Percentiles rank a stretch among this genome's conserved stretches.
These are phyloP conservation scores for Lablab purpureus DNA, from an alignment of 306 rosid genomes.

Conservation along the genomic window DNA sequence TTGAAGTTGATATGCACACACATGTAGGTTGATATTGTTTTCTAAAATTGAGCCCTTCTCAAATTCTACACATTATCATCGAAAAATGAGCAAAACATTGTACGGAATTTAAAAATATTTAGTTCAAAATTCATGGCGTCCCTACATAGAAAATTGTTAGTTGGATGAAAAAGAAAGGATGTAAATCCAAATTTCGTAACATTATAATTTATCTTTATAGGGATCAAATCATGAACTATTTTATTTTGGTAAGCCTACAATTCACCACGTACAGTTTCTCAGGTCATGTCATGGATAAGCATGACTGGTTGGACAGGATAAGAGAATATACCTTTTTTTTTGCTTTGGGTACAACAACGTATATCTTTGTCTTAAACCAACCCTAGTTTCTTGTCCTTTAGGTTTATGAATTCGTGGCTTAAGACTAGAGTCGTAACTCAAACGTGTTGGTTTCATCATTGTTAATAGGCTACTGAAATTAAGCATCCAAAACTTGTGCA, in stretches of 20 bases:
- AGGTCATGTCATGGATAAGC: not conserved
- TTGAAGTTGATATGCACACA: no score
- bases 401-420: not conserved
- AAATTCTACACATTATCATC: no score
- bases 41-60: no score
- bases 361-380: not conserved
- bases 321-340: slow-evolving; percentile 7
- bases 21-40: no score
- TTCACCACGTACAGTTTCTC: not conserved
- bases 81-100: no score
- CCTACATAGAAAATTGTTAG: not conserved
- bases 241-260: not conserved
- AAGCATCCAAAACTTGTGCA: not conserved
- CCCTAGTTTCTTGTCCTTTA: not conserved
- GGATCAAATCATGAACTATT: not conserved
- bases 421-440: slow-evolving; percentile 24
- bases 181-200: not conserved
- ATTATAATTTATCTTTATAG: not conserved
- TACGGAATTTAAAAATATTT: no score
- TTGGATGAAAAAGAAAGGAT: not conserved
- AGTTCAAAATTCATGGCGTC: not conserved
- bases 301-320: not conserved
- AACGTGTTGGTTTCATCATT: not conserved
- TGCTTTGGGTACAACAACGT: not conserved
- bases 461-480: not conserved